A percentile compares a stretch with the other conserved stretches of the same genome.
These are phyloP conservation scores for Arabidopsis arenosa DNA, from an alignment of 345 rosid genomes.

Conservation along the genomic window DNA sequence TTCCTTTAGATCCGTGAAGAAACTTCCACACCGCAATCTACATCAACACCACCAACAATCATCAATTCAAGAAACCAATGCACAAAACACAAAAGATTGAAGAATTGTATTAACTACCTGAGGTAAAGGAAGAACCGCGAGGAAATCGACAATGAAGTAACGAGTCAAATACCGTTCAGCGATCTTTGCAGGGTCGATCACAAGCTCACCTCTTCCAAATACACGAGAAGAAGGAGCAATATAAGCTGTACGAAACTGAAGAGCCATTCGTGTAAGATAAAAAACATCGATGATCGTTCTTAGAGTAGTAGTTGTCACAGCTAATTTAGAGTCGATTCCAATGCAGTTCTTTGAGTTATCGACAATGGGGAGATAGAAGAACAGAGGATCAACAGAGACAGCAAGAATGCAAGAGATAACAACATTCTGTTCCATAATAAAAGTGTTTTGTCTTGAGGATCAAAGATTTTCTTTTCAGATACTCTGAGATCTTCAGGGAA, in stretches of 20 bases:
- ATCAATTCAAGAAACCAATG: not conserved
- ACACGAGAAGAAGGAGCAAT: conserved; percentile 18
- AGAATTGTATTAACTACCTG: not conserved
- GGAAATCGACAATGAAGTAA: not conserved
- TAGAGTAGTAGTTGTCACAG: conserved; percentile 1
- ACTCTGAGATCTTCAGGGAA: conserved; percentile 12
- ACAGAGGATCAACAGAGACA: conserved; percentile 12
- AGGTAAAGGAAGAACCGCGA: conserved; percentile 8
- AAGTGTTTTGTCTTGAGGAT: conserved; percentile 15
- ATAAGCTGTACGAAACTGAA: conserved; percentile 8
- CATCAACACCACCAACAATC: not conserved
- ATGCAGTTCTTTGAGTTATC: conserved; percentile 1
- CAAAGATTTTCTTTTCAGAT: conserved; percentile 4
- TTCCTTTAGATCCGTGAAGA: conserved; percentile 3
- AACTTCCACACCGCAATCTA: conserved; percentile 10
- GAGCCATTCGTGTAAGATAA: conserved; percentile 2
- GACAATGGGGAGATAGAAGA: not conserved
- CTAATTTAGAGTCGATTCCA: conserved; percentile 6
- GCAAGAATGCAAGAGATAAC: conserved; percentile 3
- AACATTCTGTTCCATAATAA: conserved; percentile 7
- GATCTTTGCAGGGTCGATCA: conserved; percentile 9
- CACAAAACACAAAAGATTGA: not conserved
- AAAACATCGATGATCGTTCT: conserved; percentile 11
- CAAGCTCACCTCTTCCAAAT: conserved; percentile 11
- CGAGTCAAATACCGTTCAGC: conserved; percentile 1